phyloP scores from a whole-genome alignment of 2,329 filamentous ascomycete species.

The Calycina herbarum region DNA sequence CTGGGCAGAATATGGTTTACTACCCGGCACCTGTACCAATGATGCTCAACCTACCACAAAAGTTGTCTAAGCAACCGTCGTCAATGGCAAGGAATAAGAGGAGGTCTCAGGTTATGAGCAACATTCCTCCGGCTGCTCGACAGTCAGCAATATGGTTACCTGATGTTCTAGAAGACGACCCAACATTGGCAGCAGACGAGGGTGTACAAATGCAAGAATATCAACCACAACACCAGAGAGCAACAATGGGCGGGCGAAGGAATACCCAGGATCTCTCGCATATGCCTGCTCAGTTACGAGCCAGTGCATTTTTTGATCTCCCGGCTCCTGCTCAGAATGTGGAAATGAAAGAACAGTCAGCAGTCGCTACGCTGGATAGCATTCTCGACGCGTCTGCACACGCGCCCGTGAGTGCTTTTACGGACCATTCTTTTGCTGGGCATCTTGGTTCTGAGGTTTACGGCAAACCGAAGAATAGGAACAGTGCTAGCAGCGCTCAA shows the following conservation, averaged over 20 bases:
- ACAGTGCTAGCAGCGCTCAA: slow-evolving; percentile 43
- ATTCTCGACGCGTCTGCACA: slow-evolving; percentile 87
- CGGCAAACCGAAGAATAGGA: slow-evolving; percentile 56
- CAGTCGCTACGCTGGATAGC: slow-evolving; percentile 83
- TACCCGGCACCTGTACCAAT: slow-evolving; percentile 94
- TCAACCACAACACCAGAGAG: slow-evolving; percentile 37
- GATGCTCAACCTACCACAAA: slow-evolving; percentile 89
- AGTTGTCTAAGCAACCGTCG: slow-evolving; percentile 73
- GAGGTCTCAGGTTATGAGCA: slow-evolving; percentile 70
- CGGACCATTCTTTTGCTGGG: slow-evolving; percentile 81
- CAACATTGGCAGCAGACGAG: slow-evolving; percentile 26
- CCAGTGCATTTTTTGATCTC: slow-evolving; percentile 86
- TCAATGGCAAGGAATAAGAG: slow-evolving; percentile 65
- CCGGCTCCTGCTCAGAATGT: slow-evolving; percentile 55
- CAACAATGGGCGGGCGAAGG: slow-evolving; percentile 36
- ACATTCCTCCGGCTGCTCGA: slow-evolving; percentile 52
- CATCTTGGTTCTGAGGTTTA: slow-evolving; percentile 75
- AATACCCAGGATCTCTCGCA: slow-evolving; percentile 45
- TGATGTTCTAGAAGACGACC: slow-evolving; percentile 35
- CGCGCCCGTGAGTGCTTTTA: slow-evolving; percentile 89
- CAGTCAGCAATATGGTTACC: slow-evolving; percentile 41
- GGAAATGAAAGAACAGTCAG: slow-evolving; percentile 73
- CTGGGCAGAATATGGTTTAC: slow-evolving; percentile 82
- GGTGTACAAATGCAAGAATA: slow-evolving; percentile 34
- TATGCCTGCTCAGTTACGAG: slow-evolving; percentile 80